Evolutionary conservation across 805 yeast species (phyloP).

Genomic region (Yueomyces sinensis): DNA sequence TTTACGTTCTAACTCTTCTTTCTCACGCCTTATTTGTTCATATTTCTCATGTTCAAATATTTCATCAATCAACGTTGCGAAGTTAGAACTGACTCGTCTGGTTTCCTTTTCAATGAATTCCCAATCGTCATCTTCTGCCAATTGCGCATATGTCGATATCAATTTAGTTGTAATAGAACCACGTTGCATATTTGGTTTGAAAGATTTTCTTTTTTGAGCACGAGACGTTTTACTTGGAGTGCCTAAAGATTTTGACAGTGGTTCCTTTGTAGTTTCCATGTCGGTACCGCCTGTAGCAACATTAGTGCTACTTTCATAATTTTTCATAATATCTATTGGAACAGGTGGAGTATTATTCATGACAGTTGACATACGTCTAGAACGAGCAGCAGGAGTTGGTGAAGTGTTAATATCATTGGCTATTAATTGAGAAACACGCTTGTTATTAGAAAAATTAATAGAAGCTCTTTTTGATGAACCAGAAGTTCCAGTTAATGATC

Average conservation of each 20-base stretch:
- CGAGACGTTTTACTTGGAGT: slow-evolving; percentile 12
- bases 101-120: slow-evolving; percentile 60
- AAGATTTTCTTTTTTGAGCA: slow-evolving; percentile 25
- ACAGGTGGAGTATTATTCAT: slow-evolving; percentile 14
- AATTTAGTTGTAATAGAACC: slow-evolving; percentile 62
- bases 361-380: slow-evolving; percentile 14
- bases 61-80: slow-evolving; percentile 66
- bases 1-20: slow-evolving; percentile 33
- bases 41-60: slow-evolving; percentile 60
- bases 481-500: slow-evolving; percentile 10
- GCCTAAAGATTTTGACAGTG: no score
- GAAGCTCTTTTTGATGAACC: slow-evolving; percentile 15
- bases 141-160: slow-evolving; percentile 59
- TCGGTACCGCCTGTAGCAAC: background rate
- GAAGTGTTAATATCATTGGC: slow-evolving; percentile 11
- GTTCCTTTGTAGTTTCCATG: background rate
- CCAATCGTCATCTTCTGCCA: slow-evolving; percentile 52
- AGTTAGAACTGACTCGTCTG: slow-evolving; percentile 63
- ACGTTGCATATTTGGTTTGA: slow-evolving; percentile 35
- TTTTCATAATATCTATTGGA: slow-evolving; percentile 13
- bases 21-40: slow-evolving; percentile 39
- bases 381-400: slow-evolving; percentile 21
- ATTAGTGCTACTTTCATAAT: slow-evolving; percentile 3
- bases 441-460: slow-evolving; percentile 16
- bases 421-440: slow-evolving; percentile 11